Evolutionary conservation across 495 filamentous ascomycete species (phyloP).

Genomic region (Penicillium egyptiacum): DNA sequence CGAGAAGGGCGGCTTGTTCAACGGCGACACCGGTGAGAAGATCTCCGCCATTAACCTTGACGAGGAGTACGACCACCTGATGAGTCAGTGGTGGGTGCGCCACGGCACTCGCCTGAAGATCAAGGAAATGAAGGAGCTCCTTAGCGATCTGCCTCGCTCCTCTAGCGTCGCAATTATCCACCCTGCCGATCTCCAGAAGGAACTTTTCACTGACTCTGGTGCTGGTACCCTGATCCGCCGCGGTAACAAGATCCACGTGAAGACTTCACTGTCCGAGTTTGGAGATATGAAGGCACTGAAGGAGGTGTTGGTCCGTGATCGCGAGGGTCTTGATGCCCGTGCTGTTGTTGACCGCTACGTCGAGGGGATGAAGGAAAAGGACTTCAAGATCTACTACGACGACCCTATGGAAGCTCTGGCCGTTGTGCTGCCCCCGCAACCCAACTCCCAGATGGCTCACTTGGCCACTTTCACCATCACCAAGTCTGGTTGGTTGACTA

Average conservation of each 20-base stretch:
- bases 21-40: slow-evolving; percentile 90
- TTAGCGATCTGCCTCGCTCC: slow-evolving; percentile 81
- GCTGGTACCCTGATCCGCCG: slow-evolving; percentile 93
- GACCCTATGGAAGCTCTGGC: slow-evolving; percentile 94
- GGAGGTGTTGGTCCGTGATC: slow-evolving; percentile 79
- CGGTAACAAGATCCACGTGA: slow-evolving; percentile 84
- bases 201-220: slow-evolving; percentile 93
- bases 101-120: slow-evolving; percentile 97
- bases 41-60: slow-evolving; percentile 98
- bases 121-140: slow-evolving; percentile 94
- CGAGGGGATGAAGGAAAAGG: slow-evolving; percentile 67
- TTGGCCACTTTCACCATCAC: slow-evolving; percentile 93
- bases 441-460: slow-evolving; percentile 60
- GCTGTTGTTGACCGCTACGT: slow-evolving; percentile 86
- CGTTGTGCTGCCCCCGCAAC: slow-evolving; percentile 76
- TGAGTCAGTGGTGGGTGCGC: slow-evolving; percentile 94
- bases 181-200: slow-evolving; percentile 90
- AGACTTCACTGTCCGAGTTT: slow-evolving; percentile 73
- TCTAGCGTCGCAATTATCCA: slow-evolving; percentile 98
- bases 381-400: slow-evolving; percentile 94
- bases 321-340: slow-evolving; percentile 79
- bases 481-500: slow-evolving; percentile 92
- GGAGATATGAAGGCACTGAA: slow-evolving; percentile 74
- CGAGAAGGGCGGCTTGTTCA: slow-evolving; percentile 95
- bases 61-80: slow-evolving; percentile 92